These are phyloP conservation scores for Cordyceps javanica DNA, from an alignment of 2,329 filamentous ascomycete genomes.

Conservation along the genomic window DNA sequence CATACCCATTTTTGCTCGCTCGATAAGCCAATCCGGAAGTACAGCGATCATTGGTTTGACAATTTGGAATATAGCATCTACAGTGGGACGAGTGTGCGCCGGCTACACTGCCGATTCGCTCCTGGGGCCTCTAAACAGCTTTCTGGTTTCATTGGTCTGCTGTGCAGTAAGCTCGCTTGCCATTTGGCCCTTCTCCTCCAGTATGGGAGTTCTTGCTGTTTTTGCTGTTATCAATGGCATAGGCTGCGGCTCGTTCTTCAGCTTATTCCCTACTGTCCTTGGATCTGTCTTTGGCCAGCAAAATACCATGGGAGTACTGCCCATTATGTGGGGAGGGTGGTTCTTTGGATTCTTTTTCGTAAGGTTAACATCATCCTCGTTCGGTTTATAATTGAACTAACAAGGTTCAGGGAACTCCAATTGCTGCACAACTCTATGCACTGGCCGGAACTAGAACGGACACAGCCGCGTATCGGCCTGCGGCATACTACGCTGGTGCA, in stretches of 20 bases:
- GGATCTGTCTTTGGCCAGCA: conserved; percentile 19
- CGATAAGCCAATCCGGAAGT: conserved; percentile 18
- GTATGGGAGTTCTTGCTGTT: conserved; percentile 17
- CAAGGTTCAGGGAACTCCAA: conserved; percentile 20
- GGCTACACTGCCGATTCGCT: conserved; percentile 22
- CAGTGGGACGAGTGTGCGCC: conserved; percentile 21
- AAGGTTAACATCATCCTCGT: not conserved
- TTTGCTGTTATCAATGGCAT: conserved; percentile 24
- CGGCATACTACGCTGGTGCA: conserved; percentile 23
- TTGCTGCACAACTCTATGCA: conserved; percentile 22
- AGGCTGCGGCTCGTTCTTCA: conserved; percentile 25
- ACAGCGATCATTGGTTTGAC: conserved; percentile 19
- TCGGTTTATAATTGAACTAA: not conserved
- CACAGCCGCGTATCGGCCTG: conserved; percentile 20
- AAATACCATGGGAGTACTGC: conserved; percentile 22
- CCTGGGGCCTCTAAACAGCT: conserved; percentile 22
- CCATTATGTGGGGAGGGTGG: conserved; percentile 23
- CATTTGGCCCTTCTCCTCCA: conserved; percentile 23
- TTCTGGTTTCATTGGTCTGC: conserved; percentile 20
- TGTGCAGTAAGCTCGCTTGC: conserved; percentile 20
- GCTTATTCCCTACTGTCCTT: conserved; percentile 20
- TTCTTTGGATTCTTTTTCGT: conserved; percentile 25
- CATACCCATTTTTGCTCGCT: conserved; percentile 22
- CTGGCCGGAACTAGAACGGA: conserved; percentile 16
- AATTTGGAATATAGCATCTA: conserved; percentile 23